Conservation (phyloP, 768 basidiomycete species). For the Harrya chromipes region DNA sequence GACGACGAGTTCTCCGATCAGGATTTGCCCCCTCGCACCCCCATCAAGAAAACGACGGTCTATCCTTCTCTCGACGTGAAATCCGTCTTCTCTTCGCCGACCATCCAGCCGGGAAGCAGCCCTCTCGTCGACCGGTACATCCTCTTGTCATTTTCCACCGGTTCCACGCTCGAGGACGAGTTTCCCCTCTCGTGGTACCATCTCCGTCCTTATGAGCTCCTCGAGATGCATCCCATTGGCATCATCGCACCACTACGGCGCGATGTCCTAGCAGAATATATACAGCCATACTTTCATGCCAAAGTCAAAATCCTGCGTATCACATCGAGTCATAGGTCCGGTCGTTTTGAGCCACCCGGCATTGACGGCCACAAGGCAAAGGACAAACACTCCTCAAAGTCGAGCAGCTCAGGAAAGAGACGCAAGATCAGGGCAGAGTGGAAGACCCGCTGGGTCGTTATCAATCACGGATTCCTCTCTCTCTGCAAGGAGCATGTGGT, state of each 20-base stretch:
- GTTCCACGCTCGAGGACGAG: constrained; percentile 68
- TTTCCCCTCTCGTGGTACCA: constrained; percentile 55
- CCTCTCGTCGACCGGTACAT: constrained; percentile 40
- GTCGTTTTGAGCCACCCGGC: constrained; percentile 26
- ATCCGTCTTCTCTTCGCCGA: constrained; percentile 11
- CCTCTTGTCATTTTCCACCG: constrained; percentile 65
- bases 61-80: constrained; percentile 8
- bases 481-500: constrained; percentile 55
- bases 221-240: constrained; percentile 59
- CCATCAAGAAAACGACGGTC: background rate
- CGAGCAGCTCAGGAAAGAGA: constrained; percentile 19
- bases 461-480: constrained; percentile 52
- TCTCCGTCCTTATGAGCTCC: constrained; percentile 58
- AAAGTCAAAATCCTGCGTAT: constrained; percentile 51
- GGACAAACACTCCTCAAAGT: constrained; percentile 13
- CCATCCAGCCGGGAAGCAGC: constrained; percentile 5
- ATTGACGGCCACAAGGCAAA: constrained; percentile 13
- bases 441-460: constrained; percentile 61
- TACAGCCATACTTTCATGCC: constrained; percentile 58
- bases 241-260: constrained; percentile 44
- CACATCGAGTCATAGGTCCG: constrained; percentile 31
- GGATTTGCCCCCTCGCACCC: constrained; percentile 11
- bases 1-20: constrained; percentile 35
- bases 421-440: constrained; percentile 50
- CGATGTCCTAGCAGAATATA: constrained; percentile 39